A percentile compares a stretch with the other conserved stretches of the same genome.
phyloP scores from a whole-genome alignment of 441 rosid genomes.

The Erysimum cheiri region DNA sequence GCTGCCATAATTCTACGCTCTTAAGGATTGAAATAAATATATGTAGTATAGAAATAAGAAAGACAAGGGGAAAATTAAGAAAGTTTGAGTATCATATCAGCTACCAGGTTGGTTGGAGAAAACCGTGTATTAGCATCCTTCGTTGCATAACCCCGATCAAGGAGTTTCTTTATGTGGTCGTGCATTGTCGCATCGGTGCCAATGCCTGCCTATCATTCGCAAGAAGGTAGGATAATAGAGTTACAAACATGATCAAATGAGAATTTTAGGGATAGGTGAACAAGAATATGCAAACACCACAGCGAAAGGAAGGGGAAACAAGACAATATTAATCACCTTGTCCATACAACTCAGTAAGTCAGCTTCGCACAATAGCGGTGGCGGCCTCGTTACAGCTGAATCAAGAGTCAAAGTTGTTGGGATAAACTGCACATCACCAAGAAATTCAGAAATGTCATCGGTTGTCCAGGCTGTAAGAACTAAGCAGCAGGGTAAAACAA shows the following conservation, averaged over 20 bases:
- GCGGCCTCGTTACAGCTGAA: slow-evolving; percentile 90
- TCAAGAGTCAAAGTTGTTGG: slow-evolving; percentile 87
- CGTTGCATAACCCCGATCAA: slow-evolving; percentile 93
- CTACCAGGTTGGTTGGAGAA: slow-evolving; percentile 93
- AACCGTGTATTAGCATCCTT: slow-evolving; percentile 87
- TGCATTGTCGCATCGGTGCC: slow-evolving; percentile 99
- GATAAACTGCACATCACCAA: slow-evolving; percentile 67
- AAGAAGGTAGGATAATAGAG: slow-evolving; percentile 28
- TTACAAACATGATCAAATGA: neutral
- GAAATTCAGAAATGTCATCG: slow-evolving; percentile 29
- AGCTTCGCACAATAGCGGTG: slow-evolving; percentile 91
- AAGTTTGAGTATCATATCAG: slow-evolving; percentile 34
- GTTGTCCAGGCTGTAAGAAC: slow-evolving; percentile 22
- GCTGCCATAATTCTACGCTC: slow-evolving; percentile 1
- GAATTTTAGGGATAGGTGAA: slow-evolving; percentile 8
- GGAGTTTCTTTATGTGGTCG: slow-evolving; percentile 97
- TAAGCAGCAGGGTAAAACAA: neutral
- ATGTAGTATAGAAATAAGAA: slow-evolving; percentile 13
- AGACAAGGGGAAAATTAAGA: slow-evolving; percentile 3
- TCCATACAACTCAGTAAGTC: slow-evolving; percentile 96
- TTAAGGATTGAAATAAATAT: slow-evolving; percentile 10
- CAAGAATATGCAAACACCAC: slow-evolving; percentile 31
- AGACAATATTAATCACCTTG: slow-evolving; percentile 64
- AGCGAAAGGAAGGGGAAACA: slow-evolving; percentile 1
- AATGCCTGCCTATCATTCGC: slow-evolving; percentile 76